Conservation (phyloP, 2,329 filamentous ascomycete species). For the Ramularia endophylla region DNA sequence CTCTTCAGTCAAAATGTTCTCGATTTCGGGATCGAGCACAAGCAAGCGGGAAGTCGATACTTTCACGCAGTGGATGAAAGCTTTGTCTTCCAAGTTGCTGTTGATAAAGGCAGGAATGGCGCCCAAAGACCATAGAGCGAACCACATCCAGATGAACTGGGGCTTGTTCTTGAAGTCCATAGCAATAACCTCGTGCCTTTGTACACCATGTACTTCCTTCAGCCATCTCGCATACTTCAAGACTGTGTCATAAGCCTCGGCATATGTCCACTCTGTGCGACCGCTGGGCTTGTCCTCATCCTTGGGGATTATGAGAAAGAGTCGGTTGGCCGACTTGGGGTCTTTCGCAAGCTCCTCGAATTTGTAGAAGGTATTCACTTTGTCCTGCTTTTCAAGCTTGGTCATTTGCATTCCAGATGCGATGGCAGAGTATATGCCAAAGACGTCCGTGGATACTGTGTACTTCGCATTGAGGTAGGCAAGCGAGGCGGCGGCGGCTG, state of each 20-base stretch:
- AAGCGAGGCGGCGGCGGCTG: constrained; percentile 57
- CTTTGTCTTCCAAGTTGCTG: constrained; percentile 68
- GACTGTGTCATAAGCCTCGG: constrained; percentile 64
- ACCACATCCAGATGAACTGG: constrained; percentile 67
- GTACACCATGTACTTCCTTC: constrained; percentile 56
- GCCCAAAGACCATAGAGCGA: constrained; percentile 77
- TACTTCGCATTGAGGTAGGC: constrained; percentile 73
- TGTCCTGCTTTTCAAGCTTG: constrained; percentile 42
- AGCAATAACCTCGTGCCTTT: constrained; percentile 69
- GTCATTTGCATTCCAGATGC: constrained; percentile 42
- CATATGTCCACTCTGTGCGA: constrained; percentile 58
- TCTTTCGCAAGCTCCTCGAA: constrained; percentile 62
- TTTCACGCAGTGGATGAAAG: constrained; percentile 67
- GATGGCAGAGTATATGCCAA: constrained; percentile 40
- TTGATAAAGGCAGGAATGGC: constrained; percentile 83
- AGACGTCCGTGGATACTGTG: constrained; percentile 64
- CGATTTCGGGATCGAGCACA: constrained; percentile 60
- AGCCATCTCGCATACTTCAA: constrained; percentile 73
- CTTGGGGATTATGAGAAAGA: constrained; percentile 29
- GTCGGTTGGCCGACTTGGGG: constrained; percentile 35
- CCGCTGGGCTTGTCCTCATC: constrained; percentile 17
- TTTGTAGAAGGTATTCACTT: constrained; percentile 66
- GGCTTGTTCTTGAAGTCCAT: constrained; percentile 77
- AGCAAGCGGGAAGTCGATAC: constrained; percentile 62
- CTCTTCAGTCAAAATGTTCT: constrained; percentile 52